Percentiles rank a stretch among this genome's conserved stretches.
These are phyloP conservation scores for Starmerella cellae DNA, from an alignment of 805 yeast genomes.

Conservation along the genomic window DNA sequence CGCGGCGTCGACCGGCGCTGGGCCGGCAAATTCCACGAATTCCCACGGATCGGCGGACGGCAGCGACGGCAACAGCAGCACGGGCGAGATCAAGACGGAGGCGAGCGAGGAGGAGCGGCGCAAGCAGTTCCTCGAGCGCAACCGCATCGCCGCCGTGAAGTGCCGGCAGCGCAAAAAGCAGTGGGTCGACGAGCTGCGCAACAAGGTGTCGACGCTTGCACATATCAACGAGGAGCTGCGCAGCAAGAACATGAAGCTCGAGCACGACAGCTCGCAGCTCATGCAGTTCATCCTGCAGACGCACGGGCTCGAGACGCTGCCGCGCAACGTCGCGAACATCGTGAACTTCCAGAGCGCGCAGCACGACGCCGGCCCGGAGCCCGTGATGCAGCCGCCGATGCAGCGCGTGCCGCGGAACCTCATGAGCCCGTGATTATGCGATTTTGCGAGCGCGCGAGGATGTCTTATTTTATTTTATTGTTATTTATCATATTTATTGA, in stretches of 20 bases:
- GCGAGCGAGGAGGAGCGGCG: slow-evolving; percentile 55
- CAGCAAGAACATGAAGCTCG: slow-evolving; percentile 6
- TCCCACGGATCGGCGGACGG: background rate
- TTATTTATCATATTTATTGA: too few species aligned
- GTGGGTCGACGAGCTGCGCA: slow-evolving; percentile 69
- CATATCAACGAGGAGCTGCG: slow-evolving; percentile 53
- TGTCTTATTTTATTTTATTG: too few species aligned
- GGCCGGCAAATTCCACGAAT: background rate
- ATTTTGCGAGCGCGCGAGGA: too few species aligned
- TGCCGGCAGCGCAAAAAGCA: slow-evolving; percentile 92
- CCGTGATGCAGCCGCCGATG: background rate
- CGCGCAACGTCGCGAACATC: slow-evolving; percentile 15
- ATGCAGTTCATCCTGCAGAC: slow-evolving; percentile 14
- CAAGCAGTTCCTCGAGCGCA: slow-evolving; percentile 68
- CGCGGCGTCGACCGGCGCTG: background rate
- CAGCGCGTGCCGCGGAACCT: background rate
- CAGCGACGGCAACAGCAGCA: background rate
- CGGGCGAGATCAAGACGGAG: background rate
- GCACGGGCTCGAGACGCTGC: slow-evolving; percentile 15
- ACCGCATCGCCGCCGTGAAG: slow-evolving; percentile 87
- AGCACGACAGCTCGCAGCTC: slow-evolving; percentile 26
- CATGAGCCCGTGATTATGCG: too few species aligned
- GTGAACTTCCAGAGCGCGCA: slow-evolving; percentile 2
- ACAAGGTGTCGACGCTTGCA: slow-evolving; percentile 56
- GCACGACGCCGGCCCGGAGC: background rate